A percentile compares a stretch with the other conserved stretches of the same genome.
These are phyloP conservation scores for Juglanconis sp. DNA, from an alignment of 2,329 filamentous ascomycete species.

Conservation along the genomic window DNA sequence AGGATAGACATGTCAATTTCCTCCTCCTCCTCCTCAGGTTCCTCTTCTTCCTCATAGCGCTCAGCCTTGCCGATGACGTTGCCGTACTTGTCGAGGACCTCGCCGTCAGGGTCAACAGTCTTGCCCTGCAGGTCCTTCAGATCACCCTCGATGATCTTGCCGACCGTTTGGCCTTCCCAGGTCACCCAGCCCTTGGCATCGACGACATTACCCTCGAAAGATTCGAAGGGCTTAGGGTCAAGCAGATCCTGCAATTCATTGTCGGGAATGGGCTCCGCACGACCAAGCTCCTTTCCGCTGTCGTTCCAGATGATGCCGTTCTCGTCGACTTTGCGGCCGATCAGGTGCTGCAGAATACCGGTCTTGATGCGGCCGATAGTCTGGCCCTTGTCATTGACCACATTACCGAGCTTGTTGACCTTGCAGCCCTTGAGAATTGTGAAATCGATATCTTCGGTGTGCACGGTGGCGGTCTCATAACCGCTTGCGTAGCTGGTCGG, in stretches of 20 bases:
- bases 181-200: conserved; percentile 52
- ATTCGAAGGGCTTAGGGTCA: conserved; percentile 53
- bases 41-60: conserved; percentile 57
- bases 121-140: conserved; percentile 62
- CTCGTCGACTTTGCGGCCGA: conserved; percentile 62
- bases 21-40: conserved; percentile 52
- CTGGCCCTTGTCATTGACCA: conserved; percentile 51
- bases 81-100: conserved; percentile 64
- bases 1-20: conserved; percentile 56
- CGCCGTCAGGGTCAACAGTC: conserved; percentile 65
- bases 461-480: conserved; percentile 24
- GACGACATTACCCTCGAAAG: conserved; percentile 53
- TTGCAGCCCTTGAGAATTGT: conserved; percentile 50
- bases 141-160: conserved; percentile 63
- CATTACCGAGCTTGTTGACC: conserved; percentile 58
- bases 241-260: conserved; percentile 46
- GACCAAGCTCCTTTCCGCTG: conserved; percentile 64
- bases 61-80: conserved; percentile 66
- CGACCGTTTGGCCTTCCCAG: conserved; percentile 52
- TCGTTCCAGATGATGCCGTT: conserved; percentile 71
- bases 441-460: conserved; percentile 38
- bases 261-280: conserved; percentile 61
- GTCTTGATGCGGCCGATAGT: conserved; percentile 61
- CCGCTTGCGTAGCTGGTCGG: conserved; percentile 11
- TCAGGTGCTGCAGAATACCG: conserved; percentile 60